These are phyloP conservation scores for Teunomyces barrocoloradensis DNA, from an alignment of 805 yeast species.

Conservation along the genomic window DNA sequence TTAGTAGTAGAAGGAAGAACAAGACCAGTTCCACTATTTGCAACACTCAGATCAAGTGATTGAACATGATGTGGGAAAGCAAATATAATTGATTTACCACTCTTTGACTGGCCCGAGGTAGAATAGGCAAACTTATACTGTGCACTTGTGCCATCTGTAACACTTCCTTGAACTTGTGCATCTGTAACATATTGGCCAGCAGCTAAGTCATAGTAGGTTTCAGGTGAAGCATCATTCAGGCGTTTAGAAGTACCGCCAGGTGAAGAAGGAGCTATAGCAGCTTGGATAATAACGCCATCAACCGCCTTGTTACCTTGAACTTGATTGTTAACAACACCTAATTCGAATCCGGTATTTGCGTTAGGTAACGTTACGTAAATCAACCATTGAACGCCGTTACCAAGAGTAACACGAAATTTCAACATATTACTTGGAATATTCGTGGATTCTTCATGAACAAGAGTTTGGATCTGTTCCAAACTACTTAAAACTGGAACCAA, in stretches of 20 bases:
- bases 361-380: constrained; percentile 48
- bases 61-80: constrained; percentile 55
- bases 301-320: constrained; percentile 35
- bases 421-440: constrained; percentile 10
- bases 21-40: constrained; percentile 39
- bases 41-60: constrained; percentile 28
- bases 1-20: constrained; percentile 46
- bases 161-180: constrained; percentile 48
- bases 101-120: constrained; percentile 49
- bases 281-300: constrained; percentile 50
- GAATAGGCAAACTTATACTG: constrained; percentile 47
- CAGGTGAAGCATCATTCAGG: constrained; percentile 12
- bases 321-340: constrained; percentile 31
- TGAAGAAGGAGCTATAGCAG: constrained; percentile 45
- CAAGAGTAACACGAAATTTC: constrained; percentile 40
- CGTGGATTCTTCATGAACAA: constrained; percentile 4
- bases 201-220: constrained; percentile 53
- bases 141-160: constrained; percentile 44
- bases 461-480: constrained; percentile 15
- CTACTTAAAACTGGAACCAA: constrained; percentile 51
- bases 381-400: constrained; percentile 48
- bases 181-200: constrained; percentile 67
- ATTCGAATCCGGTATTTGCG: constrained; percentile 31
- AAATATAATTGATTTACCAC: constrained; percentile 46
- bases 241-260: constrained; percentile 13